Evolutionary conservation across 768 basidiomycete genomes (phyloP).

Genomic region (Tremella mesenterica): DNA sequence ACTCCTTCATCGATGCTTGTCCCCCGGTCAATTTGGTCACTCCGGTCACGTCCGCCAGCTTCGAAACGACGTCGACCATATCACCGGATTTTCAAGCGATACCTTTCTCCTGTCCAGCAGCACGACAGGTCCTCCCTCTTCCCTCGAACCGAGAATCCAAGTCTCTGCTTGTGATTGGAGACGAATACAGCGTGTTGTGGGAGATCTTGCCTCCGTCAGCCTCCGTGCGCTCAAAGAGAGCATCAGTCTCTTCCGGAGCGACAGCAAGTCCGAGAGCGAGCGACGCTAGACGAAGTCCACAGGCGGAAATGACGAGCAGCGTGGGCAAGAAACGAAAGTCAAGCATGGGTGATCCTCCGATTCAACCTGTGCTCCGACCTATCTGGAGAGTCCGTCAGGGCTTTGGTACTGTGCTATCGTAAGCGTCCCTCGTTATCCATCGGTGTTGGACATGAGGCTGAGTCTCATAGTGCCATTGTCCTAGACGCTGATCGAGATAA

Average conservation of each 20-base stretch:
- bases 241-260: slow-evolving; percentile 9
- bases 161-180: slow-evolving; percentile 34
- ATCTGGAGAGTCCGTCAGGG: slow-evolving; percentile 40
- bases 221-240: slow-evolving; percentile 8
- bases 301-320: slow-evolving; percentile 30
- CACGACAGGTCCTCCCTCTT: slow-evolving; percentile 29
- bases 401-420: slow-evolving; percentile 40
- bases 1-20: slow-evolving; percentile 29
- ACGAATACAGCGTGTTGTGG: slow-evolving; percentile 37
- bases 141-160: slow-evolving; percentile 5
- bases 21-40: slow-evolving; percentile 25
- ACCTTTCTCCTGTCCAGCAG: slow-evolving; percentile 38
- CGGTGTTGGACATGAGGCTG: not conserved
- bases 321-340: slow-evolving; percentile 34
- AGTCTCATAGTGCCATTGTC: slow-evolving; percentile 16
- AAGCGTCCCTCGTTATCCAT: slow-evolving; percentile 12
- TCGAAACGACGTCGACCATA: not conserved
- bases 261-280: slow-evolving; percentile 21
- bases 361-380: slow-evolving; percentile 10
- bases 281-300: slow-evolving; percentile 23
- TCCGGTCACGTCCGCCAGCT: too few relatives aligned
- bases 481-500: slow-evolving; percentile 13
- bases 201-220: slow-evolving; percentile 8
- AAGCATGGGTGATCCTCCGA: slow-evolving; percentile 9
- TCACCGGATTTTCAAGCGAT: slow-evolving; percentile 24